Percentiles rank a stretch among this genome's conserved stretches.
These are phyloP conservation scores for Trichosanthes truncata DNA, from an alignment of 306 rosid genomes.

Conservation along the genomic window DNA sequence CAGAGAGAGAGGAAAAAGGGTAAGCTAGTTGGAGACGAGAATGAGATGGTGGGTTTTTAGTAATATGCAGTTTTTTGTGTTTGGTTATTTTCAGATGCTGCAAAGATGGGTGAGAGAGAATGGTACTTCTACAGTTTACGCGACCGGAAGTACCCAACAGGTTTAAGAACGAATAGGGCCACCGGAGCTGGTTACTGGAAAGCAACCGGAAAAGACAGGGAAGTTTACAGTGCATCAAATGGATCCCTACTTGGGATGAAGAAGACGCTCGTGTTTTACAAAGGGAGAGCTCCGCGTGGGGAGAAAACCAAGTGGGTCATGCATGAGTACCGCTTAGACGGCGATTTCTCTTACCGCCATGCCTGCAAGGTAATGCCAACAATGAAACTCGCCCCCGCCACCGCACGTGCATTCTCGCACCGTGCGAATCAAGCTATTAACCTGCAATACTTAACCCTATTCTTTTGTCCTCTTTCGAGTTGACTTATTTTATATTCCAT, in stretches of 20 bases:
- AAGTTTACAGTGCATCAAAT: conserved; percentile 30
- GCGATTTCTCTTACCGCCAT: conserved; percentile 37
- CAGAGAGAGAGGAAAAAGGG: background rate
- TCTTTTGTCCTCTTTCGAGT: conserved; percentile 27
- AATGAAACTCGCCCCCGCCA: background rate
- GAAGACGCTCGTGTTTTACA: conserved; percentile 85
- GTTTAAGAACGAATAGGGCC: conserved; percentile 66
- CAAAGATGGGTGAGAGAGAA: conserved; percentile 72
- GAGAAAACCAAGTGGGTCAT: conserved; percentile 84
- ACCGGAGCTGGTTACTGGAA: conserved; percentile 82
- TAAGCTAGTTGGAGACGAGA: background rate
- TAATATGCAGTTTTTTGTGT: background rate
- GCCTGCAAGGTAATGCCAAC: conserved; percentile 25
- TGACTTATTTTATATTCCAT: conserved; percentile 14
- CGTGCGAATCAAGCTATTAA: conserved; percentile 6
- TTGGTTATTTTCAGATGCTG: conserved; percentile 30
- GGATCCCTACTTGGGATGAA: conserved; percentile 58
- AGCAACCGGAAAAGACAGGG: conserved; percentile 74
- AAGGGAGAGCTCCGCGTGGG: conserved; percentile 77
- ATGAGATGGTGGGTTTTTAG: background rate
- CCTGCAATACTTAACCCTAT: background rate
- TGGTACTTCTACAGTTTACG: conserved; percentile 75
- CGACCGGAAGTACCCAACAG: conserved; percentile 79
- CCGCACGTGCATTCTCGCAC: conserved; percentile 7
- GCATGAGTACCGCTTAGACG: conserved; percentile 81